phyloP scores from a whole-genome alignment of 2,329 filamentous ascomycete genomes.

The Calcarisporium arbuscula region DNA sequence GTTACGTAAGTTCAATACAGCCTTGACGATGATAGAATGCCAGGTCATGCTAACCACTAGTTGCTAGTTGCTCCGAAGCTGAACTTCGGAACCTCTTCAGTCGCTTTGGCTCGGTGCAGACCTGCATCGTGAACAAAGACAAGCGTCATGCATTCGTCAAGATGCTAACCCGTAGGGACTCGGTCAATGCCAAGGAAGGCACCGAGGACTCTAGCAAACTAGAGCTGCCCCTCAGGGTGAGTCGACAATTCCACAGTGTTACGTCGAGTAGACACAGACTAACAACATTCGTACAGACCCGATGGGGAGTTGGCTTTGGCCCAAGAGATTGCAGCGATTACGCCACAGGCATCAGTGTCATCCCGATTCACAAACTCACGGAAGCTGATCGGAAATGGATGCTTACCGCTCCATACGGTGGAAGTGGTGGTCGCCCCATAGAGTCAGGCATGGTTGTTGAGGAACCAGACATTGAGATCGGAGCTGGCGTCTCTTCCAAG shows the following conservation, averaged over 20 bases:
- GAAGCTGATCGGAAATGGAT: slow-evolving; percentile 98
- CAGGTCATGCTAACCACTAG: slow-evolving; percentile 20
- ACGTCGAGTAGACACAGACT: slow-evolving; percentile 4
- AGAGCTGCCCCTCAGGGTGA: slow-evolving; percentile 66
- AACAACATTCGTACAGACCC: slow-evolving; percentile 51
- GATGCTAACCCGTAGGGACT: slow-evolving; percentile 87
- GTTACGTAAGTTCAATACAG: slow-evolving; percentile 61
- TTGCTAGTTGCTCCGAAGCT: slow-evolving; percentile 61
- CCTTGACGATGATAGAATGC: not conserved
- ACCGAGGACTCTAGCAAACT: slow-evolving; percentile 76
- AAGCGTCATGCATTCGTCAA: slow-evolving; percentile 99
- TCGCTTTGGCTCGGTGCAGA: slow-evolving; percentile 83
- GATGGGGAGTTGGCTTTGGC: slow-evolving; percentile 97
- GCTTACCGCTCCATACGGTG: slow-evolving; percentile 85
- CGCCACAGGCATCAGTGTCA: slow-evolving; percentile 81
- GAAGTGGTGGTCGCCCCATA: slow-evolving; percentile 77
- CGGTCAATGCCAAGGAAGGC: slow-evolving; percentile 73
- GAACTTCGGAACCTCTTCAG: slow-evolving; percentile 78
- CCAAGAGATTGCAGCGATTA: slow-evolving; percentile 98
- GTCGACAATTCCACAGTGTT: slow-evolving; percentile 19
- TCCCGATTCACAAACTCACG: slow-evolving; percentile 86
- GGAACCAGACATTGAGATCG: slow-evolving; percentile 97
- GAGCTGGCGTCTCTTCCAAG: slow-evolving; percentile 94
- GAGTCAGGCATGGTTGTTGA: slow-evolving; percentile 83
- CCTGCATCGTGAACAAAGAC: slow-evolving; percentile 95